Base-by-base conservation (phyloP, 1,284 basidiomycete genomes). In the Cutaneotrichosporon mucoides region DNA sequence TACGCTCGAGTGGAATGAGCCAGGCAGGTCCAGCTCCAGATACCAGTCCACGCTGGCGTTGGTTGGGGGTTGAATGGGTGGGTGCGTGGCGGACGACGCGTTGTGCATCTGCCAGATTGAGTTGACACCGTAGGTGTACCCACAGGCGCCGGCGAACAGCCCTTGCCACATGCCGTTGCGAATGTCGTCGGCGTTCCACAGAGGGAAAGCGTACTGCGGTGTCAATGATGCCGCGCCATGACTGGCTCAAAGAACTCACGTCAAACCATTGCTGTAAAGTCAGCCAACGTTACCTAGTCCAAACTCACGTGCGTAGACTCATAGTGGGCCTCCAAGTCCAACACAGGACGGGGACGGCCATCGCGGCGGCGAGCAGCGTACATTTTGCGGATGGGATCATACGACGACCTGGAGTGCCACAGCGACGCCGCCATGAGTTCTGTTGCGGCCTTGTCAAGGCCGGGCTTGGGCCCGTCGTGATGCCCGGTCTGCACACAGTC, bases 271-370 rank as follows among this genome's bases (percentile, higher is more conserved):
- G n/a, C n/a, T n/a, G n/a, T n/a, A n/a, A n/a, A n/a, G n/a, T n/a
- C n/a, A n/a, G n/a, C n/a, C n/a, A n/a, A n/a, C n/a, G n/a, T n/a
- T n/a, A n/a, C n/a, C n/a, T n/a, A n/a, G n/a, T 34, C 10, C 7
- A 46, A 46, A 49, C 47, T 37, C 34, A 37, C 35, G 38, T 63
- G 59, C 0, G 65, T 63, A 41, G 45, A 57, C 53, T 66, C 67
- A 34, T 66, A 68, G 49, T 68, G 67, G 8, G 59, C 44, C 55
- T 68, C 67, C n/a, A 68, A 38, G 49, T 68, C 63, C 7, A 68
- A 51, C 15, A 66, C 59, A 5, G 63, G 63, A 5, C 63, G 38
- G 7, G 46, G 45, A 3, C 38, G 46, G 15, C 64, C 62, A 13
- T 60, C 57, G n/a, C 40, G 54, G n/a, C 48, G 48, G 4, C 9